A percentile compares a stretch with the other conserved stretches of the same genome.
phyloP scores from a whole-genome alignment of 2,329 filamentous ascomycete genomes.

The Huntiella abstrusa region DNA sequence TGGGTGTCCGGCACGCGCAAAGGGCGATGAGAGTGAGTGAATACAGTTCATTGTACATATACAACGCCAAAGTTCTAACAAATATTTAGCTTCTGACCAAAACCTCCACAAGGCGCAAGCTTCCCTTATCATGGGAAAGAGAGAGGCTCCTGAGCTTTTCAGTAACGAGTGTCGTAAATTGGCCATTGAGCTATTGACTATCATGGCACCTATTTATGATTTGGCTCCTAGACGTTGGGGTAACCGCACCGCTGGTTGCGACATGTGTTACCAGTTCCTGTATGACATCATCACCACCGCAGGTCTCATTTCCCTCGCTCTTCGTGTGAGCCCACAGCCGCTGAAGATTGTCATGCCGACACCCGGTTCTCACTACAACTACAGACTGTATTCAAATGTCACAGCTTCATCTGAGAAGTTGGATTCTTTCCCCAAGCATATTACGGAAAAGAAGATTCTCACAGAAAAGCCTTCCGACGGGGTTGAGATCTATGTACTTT shows the following conservation, averaged over 20 bases:
- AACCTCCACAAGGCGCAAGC: no score
- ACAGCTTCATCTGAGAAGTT: not conserved
- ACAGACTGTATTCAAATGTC: not conserved
- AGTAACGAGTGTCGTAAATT: not conserved
- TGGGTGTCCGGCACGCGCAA: not conserved
- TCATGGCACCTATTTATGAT: constrained; percentile 7
- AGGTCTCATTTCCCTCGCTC: constrained; percentile 6
- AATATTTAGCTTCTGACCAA: no score
- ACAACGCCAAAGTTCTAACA: not conserved
- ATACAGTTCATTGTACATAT: not conserved
- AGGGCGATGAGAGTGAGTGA: not conserved
- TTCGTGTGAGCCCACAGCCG: not conserved
- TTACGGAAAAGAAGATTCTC: not conserved
- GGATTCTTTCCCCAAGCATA: not conserved
- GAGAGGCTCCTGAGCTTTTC: not conserved
- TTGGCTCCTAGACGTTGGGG: constrained; percentile 4
- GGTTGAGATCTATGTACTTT: not conserved
- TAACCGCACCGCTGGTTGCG: not conserved
- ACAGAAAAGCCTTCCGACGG: not conserved
- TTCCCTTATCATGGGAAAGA: no score
- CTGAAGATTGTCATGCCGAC: constrained; percentile 3
- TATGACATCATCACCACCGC: constrained; percentile 3
- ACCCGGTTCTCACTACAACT: constrained; percentile 7
- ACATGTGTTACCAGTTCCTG: constrained; percentile 1
- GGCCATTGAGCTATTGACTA: constrained; percentile 1